Percentiles rank a stretch among this genome's conserved stretches.
phyloP scores from a whole-genome alignment of 495 filamentous ascomycete species.

The Xylaria longipes region DNA sequence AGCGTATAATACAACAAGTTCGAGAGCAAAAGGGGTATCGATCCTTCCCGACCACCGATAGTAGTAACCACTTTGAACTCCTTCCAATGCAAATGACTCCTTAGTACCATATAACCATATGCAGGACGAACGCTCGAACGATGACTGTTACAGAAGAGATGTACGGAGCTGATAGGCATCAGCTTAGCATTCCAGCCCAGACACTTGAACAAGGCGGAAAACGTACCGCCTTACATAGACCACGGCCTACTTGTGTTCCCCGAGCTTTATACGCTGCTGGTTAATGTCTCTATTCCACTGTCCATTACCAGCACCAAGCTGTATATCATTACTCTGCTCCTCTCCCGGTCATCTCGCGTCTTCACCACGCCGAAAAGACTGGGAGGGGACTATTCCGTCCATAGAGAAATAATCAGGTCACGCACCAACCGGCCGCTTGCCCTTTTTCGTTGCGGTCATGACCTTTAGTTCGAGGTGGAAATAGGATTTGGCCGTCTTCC shows the following conservation, averaged over 20 bases:
- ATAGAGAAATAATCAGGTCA: constrained; percentile 14
- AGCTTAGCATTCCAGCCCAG: neutral
- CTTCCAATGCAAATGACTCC: constrained; percentile 23
- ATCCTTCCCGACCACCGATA: constrained; percentile 15
- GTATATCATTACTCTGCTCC: neutral
- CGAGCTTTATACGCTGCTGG: neutral
- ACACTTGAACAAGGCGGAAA: neutral
- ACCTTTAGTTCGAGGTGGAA: constrained; percentile 69
- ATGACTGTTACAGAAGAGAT: neutral
- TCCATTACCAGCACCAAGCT: neutral
- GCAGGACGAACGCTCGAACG: constrained; percentile 8
- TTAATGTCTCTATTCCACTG: neutral
- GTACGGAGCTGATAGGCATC: neutral
- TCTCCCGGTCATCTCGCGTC: constrained; percentile 29
- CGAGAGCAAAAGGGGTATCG: constrained; percentile 24
- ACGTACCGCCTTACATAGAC: neutral
- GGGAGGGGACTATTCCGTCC: neutral
- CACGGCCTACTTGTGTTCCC: neutral
- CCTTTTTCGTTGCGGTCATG: constrained; percentile 55
- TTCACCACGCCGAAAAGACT: constrained; percentile 30
- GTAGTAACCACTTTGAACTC: constrained; percentile 20
- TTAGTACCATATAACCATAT: constrained; percentile 16
- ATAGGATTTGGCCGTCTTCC: constrained; percentile 48
- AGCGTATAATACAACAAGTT: neutral
- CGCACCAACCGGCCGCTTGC: constrained; percentile 44